These are phyloP conservation scores for Rhizopus delemar DNA, from an alignment of 371 early-diverging fungal genomes.

Conservation along the genomic window DNA sequence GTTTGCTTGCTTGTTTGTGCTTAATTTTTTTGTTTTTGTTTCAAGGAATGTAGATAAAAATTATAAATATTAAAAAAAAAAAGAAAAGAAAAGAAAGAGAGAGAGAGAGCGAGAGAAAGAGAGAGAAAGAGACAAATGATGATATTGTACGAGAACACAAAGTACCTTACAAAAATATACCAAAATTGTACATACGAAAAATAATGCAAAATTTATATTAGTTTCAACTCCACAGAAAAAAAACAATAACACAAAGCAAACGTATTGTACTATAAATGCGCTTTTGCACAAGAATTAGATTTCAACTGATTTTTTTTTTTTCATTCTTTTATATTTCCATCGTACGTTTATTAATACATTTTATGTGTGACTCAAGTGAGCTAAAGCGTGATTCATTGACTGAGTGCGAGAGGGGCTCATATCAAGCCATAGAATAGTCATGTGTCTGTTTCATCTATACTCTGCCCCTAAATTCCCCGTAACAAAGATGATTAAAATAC, in stretches of 20 bases:
- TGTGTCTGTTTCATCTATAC: background rate
- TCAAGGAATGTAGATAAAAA: constrained; percentile 4
- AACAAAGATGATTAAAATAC: too few species aligned
- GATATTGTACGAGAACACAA: constrained; percentile 1
- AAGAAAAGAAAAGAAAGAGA: constrained; percentile 2
- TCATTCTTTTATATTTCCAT: background rate
- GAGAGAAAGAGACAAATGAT: constrained; percentile 2
- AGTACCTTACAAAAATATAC: constrained; percentile 1
- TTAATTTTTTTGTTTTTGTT: background rate
- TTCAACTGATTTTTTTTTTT: background rate
- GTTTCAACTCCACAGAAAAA: constrained; percentile 6
- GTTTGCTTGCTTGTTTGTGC: background rate
- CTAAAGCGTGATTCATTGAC: background rate
- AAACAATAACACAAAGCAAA: background rate
- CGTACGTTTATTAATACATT: too few species aligned
- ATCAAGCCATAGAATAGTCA: background rate
- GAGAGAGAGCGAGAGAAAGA: constrained; percentile 3
- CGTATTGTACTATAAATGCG: background rate
- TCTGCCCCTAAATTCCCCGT: background rate
- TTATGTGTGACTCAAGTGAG: too few species aligned
- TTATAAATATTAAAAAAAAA: constrained; percentile 5
- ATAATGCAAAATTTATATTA: background rate
- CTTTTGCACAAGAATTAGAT: background rate
- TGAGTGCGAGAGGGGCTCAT: too few species aligned
- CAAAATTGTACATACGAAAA: constrained; percentile 21